Base-by-base conservation (phyloP, 768 basidiomycete genomes). In the Candolleomyces efflorescens region DNA sequence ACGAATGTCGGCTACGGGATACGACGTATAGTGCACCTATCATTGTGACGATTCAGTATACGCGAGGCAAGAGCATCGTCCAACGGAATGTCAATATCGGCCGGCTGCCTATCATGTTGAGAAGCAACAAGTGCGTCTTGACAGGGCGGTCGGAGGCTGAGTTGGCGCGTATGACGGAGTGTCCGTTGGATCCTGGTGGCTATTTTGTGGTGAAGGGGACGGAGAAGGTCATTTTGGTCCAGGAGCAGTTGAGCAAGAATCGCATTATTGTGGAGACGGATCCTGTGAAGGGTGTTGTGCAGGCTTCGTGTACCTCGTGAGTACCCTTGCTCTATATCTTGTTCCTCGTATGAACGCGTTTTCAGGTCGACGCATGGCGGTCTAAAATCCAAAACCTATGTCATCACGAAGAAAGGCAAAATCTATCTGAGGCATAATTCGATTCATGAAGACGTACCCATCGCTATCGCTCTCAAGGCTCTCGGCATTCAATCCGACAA, bases 131-230 rank as follows among this genome's bases (percentile, higher is more conserved):
- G 71, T 99, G 97, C 71, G 87, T 93, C 43, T 74, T 99, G 63
- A 88, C 88, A 17, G 88, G 86, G 3, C 83, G 83, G 64, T 84
- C 75, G 23, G 89, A 92, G 54, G 81, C 83, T 13, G 85, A 95
- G 63, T 79, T 98, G 22, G 97, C 97, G n/a, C 79, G 84, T 39
- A 95, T 98, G 93, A 86, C 83, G 11, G 97, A 99, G 72, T 99
- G 97, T 71, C 97, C 97, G 3, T 79, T 98, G 58, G 97, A 99
- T 75, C 96, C 97, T 11, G 97, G 97, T n/a, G 97, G 97, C 3
- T 98, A 98, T 70, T 99, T 99, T 71, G 89, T 99, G 58, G 97
- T 99, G 53, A 98, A 95, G 73, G 96, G 96, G 38, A 99, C 96
- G 44, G 96, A 99, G 74, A 99, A 98, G 75, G 97, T 99, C 65